phyloP scores from a whole-genome alignment of 2,329 filamentous ascomycete species.

The Fusarium metavorans region DNA sequence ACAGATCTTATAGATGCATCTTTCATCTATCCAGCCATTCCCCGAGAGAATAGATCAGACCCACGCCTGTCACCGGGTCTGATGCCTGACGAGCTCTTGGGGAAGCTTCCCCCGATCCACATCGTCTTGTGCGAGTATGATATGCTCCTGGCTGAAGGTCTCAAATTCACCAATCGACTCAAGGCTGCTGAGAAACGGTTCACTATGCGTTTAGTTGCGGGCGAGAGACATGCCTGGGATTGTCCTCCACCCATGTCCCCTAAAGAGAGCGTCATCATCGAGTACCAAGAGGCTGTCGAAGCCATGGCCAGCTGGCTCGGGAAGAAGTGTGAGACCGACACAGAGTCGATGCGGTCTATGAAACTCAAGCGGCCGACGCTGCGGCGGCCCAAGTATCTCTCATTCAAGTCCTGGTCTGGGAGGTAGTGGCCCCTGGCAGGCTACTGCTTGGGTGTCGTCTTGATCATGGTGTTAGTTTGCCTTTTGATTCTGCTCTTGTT shows the following conservation, averaged over 20 bases:
- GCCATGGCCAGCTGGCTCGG: conserved; percentile 57
- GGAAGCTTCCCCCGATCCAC: conserved; percentile 65
- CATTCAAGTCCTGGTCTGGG: conserved; percentile 49
- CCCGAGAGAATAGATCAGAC: conserved; percentile 59
- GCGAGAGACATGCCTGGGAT: conserved; percentile 63
- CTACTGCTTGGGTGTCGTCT: background rate
- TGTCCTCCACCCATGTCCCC: conserved; percentile 59
- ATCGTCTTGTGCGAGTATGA: conserved; percentile 74
- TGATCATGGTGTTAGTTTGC: background rate
- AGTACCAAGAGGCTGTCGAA: conserved; percentile 59
- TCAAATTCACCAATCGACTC: conserved; percentile 71
- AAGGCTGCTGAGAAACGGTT: conserved; percentile 49
- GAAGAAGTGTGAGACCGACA: conserved; percentile 52
- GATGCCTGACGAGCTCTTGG: conserved; percentile 65
- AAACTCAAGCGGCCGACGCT: conserved; percentile 49
- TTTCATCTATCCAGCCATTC: conserved; percentile 67
- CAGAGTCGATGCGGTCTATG: conserved; percentile 51
- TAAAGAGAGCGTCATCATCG: conserved; percentile 58
- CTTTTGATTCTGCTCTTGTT: conserved; percentile 6
- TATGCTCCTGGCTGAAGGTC: conserved; percentile 71
- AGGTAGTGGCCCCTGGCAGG: conserved; percentile 38
- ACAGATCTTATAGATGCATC: conserved; percentile 73
- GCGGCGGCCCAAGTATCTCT: conserved; percentile 48
- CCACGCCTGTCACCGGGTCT: conserved; percentile 70
- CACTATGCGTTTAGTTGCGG: conserved; percentile 57